Evolutionary conservation across 225 moss, liverwort and hornwort species (phyloP).

Genomic region (Antitrichia curtipendula): DNA sequence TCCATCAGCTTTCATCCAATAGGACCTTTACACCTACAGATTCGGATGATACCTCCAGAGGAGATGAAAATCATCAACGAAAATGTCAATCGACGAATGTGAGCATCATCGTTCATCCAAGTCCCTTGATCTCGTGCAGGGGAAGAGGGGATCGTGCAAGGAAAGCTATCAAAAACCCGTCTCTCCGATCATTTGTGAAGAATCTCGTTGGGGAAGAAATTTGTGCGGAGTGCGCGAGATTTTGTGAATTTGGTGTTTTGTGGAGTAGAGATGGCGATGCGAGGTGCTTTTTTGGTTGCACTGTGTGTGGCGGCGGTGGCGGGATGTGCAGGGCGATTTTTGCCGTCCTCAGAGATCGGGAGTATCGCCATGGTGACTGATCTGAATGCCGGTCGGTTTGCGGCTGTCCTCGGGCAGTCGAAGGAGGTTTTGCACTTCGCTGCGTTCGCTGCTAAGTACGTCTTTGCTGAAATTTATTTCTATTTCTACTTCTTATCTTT

Average conservation of each 20-base stretch:
- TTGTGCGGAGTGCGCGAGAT: neutral
- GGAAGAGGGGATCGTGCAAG: neutral
- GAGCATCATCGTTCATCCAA: neutral
- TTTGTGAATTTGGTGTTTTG: neutral
- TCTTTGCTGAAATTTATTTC: neutral
- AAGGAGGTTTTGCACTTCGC: conserved; percentile 43
- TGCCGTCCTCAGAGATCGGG: neutral
- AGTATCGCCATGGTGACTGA: conserved; percentile 74
- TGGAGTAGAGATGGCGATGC: conserved; percentile 16
- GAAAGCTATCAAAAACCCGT: neutral
- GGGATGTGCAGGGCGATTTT: neutral
- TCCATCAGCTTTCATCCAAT: neutral
- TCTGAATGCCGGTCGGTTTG: neutral
- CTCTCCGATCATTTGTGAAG: neutral
- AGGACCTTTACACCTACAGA: neutral
- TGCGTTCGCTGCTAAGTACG: conserved; percentile 53
- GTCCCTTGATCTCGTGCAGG: neutral
- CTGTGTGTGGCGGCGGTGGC: neutral
- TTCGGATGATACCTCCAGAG: neutral
- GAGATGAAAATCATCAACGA: neutral
- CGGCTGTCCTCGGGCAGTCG: conserved; percentile 40
- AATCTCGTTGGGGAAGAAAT: neutral
- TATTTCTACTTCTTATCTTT: neutral
- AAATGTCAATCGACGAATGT: neutral
- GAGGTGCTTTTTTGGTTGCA: neutral